Evolutionary conservation across 2,329 filamentous ascomycete species (phyloP).

Genomic region (Furcasterigmium sp.): DNA sequence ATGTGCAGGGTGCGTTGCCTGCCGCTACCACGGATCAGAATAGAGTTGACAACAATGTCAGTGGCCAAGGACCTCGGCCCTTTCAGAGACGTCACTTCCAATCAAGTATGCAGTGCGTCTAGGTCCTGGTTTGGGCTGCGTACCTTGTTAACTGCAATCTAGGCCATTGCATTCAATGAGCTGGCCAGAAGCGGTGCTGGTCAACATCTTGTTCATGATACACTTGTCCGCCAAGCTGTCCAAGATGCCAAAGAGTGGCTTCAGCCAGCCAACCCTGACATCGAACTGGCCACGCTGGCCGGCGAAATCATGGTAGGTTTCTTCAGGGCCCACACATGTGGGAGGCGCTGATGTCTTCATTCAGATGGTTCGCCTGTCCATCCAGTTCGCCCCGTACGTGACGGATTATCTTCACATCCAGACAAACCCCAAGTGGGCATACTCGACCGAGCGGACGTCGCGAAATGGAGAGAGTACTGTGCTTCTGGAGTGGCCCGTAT

Average conservation of each 20-base stretch:
- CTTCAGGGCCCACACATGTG: slow-evolving; percentile 1
- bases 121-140: no score
- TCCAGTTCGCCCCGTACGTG: slow-evolving; percentile 43
- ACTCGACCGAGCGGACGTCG: slow-evolving; percentile 42
- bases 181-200: slow-evolving; percentile 17
- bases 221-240: slow-evolving; percentile 20
- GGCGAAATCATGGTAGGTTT: slow-evolving; percentile 47
- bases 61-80: slow-evolving; percentile 24
- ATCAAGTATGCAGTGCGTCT: no score
- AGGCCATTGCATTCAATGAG: slow-evolving; percentile 28
- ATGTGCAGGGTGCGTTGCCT: slow-evolving; percentile 19
- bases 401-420: slow-evolving; percentile 52
- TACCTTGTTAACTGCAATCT: no score
- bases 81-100: slow-evolving; percentile 30
- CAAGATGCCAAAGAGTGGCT: slow-evolving; percentile 14
- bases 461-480: slow-evolving; percentile 45
- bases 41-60: slow-evolving; percentile 4
- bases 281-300: slow-evolving; percentile 39
- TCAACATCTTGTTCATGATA: slow-evolving; percentile 18
- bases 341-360: neutral
- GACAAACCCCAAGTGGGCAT: slow-evolving; percentile 52
- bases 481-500: slow-evolving; percentile 8
- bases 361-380: slow-evolving; percentile 51
- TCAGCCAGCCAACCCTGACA: slow-evolving; percentile 12
- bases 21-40: neutral